These are phyloP conservation scores for Eucalyptus brandiana DNA, from an alignment of 345 rosid species.

Conservation along the genomic window DNA sequence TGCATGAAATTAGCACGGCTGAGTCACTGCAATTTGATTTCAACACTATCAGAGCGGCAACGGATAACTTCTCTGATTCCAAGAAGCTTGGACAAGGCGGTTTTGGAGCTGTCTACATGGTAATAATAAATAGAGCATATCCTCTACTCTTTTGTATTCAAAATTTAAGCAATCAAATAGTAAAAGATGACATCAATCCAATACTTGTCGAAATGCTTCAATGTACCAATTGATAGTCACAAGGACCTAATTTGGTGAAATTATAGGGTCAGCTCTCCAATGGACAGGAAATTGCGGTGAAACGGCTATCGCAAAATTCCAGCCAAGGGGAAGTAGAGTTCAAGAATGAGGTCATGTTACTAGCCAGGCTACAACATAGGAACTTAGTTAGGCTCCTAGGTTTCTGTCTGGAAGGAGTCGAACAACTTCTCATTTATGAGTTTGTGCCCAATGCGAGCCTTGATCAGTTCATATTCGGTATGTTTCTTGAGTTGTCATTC, in stretches of 20 bases:
- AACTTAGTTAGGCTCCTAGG: slow-evolving; percentile 32
- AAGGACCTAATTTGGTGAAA: neutral
- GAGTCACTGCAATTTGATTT: slow-evolving; percentile 6
- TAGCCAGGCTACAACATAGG: slow-evolving; percentile 33
- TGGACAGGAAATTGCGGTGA: slow-evolving; percentile 20
- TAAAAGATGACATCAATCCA: neutral
- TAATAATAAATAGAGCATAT: neutral
- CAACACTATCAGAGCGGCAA: neutral
- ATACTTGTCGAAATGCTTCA: neutral
- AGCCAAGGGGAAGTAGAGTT: slow-evolving; percentile 34
- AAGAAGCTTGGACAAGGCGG: slow-evolving; percentile 19
- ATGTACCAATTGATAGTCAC: neutral
- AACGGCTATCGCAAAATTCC: slow-evolving; percentile 13
- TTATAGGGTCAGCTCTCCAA: slow-evolving; percentile 6
- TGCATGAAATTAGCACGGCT: neutral
- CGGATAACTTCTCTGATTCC: slow-evolving; percentile 1
- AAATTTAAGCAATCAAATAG: too few relatives aligned
- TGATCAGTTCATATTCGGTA: slow-evolving; percentile 28
- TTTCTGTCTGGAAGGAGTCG: slow-evolving; percentile 19
- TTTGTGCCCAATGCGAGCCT: slow-evolving; percentile 32
- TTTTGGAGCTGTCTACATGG: slow-evolving; percentile 14
- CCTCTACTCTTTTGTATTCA: neutral
- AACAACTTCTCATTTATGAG: slow-evolving; percentile 39
- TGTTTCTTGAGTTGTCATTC: neutral
- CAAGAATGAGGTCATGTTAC: slow-evolving; percentile 18